phyloP scores from a whole-genome alignment of 257 asterid genomes.

The Ocimum tenuiflorum region DNA sequence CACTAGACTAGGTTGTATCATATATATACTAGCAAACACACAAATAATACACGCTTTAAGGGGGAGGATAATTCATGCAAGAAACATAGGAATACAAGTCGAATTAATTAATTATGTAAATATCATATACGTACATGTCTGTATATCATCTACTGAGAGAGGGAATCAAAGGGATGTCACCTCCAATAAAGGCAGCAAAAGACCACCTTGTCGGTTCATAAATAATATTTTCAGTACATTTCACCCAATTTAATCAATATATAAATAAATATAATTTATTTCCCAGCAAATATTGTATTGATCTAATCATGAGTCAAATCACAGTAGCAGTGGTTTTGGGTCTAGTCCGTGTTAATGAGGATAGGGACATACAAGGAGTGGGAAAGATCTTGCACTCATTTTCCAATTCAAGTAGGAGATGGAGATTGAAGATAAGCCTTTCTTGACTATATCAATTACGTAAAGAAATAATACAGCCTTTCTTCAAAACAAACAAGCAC shows the following conservation, averaged over 20 bases:
- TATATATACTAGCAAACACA: constrained; percentile 16
- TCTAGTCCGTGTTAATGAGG: constrained; percentile 11
- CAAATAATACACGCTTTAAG: constrained; percentile 7
- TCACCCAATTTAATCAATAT: not conserved
- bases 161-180: constrained; percentile 30
- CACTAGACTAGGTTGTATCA: not conserved
- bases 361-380: constrained; percentile 2
- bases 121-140: not conserved
- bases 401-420: constrained; percentile 28
- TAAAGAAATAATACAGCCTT: constrained; percentile 25
- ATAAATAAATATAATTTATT: not conserved
- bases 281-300: no score
- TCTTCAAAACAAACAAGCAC: constrained; percentile 23
- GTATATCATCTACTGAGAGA: not conserved
- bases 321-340: constrained; percentile 1
- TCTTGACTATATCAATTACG: constrained; percentile 34
- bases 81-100: not conserved
- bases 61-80: not conserved
- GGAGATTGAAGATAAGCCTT: constrained; percentile 27
- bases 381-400: constrained; percentile 24
- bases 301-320: constrained; percentile 24
- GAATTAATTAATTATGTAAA: not conserved
- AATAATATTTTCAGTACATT: constrained; percentile 6
- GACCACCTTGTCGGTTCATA: constrained; percentile 31
- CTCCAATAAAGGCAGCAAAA: constrained; percentile 27